Conservation (phyloP, 1,284 basidiomycete genomes). For the Sporisorium sorghi region DNA sequence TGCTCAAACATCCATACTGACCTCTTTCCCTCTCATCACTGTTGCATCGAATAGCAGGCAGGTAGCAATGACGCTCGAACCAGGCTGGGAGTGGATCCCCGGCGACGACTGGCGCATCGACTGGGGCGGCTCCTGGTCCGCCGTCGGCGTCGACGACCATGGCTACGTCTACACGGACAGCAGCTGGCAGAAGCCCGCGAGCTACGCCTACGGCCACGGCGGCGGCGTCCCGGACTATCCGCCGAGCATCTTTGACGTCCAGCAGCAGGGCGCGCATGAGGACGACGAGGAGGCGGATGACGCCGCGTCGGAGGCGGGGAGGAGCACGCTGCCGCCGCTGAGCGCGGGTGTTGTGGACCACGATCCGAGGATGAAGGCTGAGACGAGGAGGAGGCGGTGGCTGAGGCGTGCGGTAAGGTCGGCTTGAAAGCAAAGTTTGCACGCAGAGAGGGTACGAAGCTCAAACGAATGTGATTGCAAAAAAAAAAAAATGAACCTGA, state of each 20-base stretch:
- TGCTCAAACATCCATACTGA: constrained; percentile 17
- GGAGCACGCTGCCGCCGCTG: constrained; percentile 32
- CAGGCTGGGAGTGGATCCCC: constrained; percentile 65
- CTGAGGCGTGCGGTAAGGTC: constrained; percentile 42
- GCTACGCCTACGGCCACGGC: constrained; percentile 62
- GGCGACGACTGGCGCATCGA: constrained; percentile 69
- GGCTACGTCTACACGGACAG: constrained; percentile 67
- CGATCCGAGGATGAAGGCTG: constrained; percentile 32
- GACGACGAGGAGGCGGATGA: constrained; percentile 16
- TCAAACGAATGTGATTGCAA: not conserved
- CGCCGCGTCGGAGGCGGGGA: constrained; percentile 24
- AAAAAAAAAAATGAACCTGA: not conserved
- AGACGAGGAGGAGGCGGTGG: constrained; percentile 55
- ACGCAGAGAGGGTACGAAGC: too few species aligned
- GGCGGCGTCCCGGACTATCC: constrained; percentile 46
- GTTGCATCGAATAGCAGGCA: constrained; percentile 48
- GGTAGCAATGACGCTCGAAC: constrained; percentile 59
- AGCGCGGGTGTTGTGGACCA: constrained; percentile 50
- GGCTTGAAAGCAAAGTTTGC: constrained; percentile 10
- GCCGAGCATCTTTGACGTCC: constrained; percentile 42
- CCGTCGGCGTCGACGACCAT: constrained; percentile 63
- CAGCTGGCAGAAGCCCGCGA: constrained; percentile 65
- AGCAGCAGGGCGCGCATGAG: constrained; percentile 17
- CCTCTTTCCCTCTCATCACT: constrained; percentile 12
- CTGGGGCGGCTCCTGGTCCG: constrained; percentile 65